Evolutionary conservation across 2,329 filamentous ascomycete species (phyloP).

Genomic region (Talaromyces piceae): DNA sequence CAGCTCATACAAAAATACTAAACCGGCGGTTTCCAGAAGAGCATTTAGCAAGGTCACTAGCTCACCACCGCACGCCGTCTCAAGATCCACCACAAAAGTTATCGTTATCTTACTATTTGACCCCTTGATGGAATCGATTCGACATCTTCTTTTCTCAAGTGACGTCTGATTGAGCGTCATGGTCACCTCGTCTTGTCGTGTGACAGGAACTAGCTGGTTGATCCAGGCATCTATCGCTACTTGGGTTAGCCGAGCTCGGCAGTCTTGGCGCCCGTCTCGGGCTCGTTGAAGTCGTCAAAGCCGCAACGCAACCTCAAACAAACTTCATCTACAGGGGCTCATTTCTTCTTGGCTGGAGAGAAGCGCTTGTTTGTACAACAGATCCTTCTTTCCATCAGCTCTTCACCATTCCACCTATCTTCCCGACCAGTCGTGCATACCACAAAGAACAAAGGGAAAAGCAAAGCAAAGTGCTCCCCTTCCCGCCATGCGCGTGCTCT

Average conservation of each 20-base stretch:
- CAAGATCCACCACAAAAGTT: no score
- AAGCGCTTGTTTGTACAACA: not conserved
- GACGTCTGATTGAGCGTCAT: not conserved
- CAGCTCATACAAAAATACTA: no score
- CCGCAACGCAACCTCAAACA: not conserved
- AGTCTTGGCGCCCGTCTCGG: not conserved
- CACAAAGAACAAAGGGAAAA: not conserved
- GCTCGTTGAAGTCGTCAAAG: not conserved
- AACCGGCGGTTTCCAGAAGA: no score
- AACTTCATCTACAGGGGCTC: not conserved
- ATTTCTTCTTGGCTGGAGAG: no score
- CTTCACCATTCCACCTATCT: not conserved
- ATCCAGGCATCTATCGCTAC: no score
- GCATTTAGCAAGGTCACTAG: no score
- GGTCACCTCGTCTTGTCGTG: not conserved
- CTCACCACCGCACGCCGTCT: no score
- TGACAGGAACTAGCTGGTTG: no score
- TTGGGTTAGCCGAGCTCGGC: not conserved
- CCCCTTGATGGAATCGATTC: no score
- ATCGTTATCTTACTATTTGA: no score
- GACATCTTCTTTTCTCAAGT: no score
- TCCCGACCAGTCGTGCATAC: not conserved
- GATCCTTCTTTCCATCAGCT: not conserved
- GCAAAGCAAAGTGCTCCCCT: not conserved
- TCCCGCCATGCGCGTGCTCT: slow-evolving; percentile 27